These are phyloP conservation scores for Babesia microti DNA, from an alignment of 169 alveolate genomes.

Conservation along the genomic window DNA sequence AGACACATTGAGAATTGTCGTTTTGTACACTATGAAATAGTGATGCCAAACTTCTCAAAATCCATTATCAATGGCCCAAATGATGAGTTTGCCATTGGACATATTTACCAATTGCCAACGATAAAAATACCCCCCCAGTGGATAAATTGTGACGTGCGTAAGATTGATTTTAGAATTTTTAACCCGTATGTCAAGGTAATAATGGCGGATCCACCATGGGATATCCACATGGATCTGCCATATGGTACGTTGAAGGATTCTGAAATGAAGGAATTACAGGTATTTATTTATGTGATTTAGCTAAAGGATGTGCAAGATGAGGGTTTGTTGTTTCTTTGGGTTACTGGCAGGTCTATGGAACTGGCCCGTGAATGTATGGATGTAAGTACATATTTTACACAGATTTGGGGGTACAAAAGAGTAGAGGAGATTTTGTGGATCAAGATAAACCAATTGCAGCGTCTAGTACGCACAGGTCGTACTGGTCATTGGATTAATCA, in stretches of 20 bases:
- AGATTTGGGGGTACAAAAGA: slow-evolving; percentile 89
- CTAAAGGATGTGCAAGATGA: slow-evolving; percentile 75
- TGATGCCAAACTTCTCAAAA: slow-evolving; percentile 2
- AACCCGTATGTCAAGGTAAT: slow-evolving; percentile 81
- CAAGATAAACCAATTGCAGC: slow-evolving; percentile 85
- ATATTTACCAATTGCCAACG: slow-evolving; percentile 3
- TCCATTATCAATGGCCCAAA: slow-evolving; percentile 23
- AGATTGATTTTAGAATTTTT: slow-evolving; percentile 74
- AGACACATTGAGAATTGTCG: slow-evolving; percentile 80
- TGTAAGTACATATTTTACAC: slow-evolving; percentile 4
- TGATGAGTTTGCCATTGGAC: slow-evolving; percentile 1
- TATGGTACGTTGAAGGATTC: slow-evolving; percentile 87
- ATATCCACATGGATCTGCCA: slow-evolving; percentile 89
- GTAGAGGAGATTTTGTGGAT: slow-evolving; percentile 92
- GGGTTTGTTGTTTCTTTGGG: slow-evolving; percentile 89
- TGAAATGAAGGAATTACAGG: slow-evolving; percentile 78
- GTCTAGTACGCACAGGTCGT: slow-evolving; percentile 88
- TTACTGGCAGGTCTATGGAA: slow-evolving; percentile 91
- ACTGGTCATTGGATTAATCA: slow-evolving; percentile 96
- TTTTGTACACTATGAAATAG: slow-evolving; percentile 81
- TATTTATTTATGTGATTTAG: slow-evolving; percentile 19
- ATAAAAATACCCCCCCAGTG: slow-evolving; percentile 63
- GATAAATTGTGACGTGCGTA: slow-evolving; percentile 73
- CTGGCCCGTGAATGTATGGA: slow-evolving; percentile 75
- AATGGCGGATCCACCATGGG: slow-evolving; percentile 97